Evolutionary conservation across 2,329 filamentous ascomycete genomes (phyloP), one percentile per base, ranked within the genome.

Genomic region (Pyrenophora seminiperda): DNA sequence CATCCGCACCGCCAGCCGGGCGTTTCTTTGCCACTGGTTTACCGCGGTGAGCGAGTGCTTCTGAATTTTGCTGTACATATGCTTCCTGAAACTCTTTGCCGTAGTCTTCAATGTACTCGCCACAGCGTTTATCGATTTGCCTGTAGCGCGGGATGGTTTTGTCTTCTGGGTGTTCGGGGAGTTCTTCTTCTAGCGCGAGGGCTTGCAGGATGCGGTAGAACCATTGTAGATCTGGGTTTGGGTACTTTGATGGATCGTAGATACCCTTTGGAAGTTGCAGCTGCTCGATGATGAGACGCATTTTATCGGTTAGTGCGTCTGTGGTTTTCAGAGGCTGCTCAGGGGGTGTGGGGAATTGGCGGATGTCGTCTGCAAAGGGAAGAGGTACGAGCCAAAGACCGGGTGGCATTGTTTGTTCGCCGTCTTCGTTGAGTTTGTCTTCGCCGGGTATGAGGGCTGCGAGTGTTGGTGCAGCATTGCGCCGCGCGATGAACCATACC

Each of bases 201-300:
- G 90, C 88, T 74, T 99, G 94, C 0, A 99, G 77, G 37, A 99
- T 96, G 54, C 85, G 87, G 78, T 97, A 99, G 76, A 97, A 94
- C 92, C 93, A 99, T 75, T 99, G 94, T 18, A 99, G 79, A 7
- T 89, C 83, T 67, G 92, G 91, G 55, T 99, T 99, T 0, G 94
- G 90, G 65, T 97, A 97, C 66, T 88, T 94, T 1, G 79, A 78
- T 1, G 93, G 92, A 59, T 96, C 88, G 67, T 95, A 99, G 24
- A 83, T 79, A 5, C 83, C 91, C 65, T 90, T 92, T 0, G 94
- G 94, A 6, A 99, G 83, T 68, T 96, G 91, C 0, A 97, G 77
- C 60, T 96, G 91, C 68, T 94, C 88, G 2, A 97, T 79, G 3
- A 97, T 83, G 5, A 81, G 81, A 39, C 90, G 83, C 92, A 97